A percentile compares a stretch with the other conserved stretches of the same genome.
Conservation (phyloP, 2,329 filamentous ascomycete species). For the Tolypocladium guangdongense region DNA sequence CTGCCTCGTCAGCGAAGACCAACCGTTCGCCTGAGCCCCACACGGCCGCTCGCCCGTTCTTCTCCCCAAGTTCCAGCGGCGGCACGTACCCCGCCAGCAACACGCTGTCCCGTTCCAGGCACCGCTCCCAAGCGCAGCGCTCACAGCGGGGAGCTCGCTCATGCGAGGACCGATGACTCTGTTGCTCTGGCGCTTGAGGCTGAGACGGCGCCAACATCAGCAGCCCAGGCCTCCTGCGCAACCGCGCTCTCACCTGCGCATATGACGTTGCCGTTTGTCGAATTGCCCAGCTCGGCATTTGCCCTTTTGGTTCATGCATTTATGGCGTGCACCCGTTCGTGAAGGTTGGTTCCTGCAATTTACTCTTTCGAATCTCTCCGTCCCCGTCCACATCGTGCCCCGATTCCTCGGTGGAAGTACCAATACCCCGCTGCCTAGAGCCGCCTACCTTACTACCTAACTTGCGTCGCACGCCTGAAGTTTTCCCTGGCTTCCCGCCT, state of each 20-base stretch:
- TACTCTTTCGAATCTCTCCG: neutral
- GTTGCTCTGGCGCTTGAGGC: neutral
- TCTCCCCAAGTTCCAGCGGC: neutral
- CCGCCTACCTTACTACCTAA: too few relatives aligned
- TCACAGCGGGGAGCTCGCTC: neutral
- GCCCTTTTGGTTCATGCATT: constrained; percentile 14
- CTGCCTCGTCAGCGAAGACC: neutral
- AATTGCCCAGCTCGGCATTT: constrained; percentile 3
- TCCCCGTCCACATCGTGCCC: too few relatives aligned
- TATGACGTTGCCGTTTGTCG: constrained; percentile 3
- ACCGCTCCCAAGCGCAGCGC: too few relatives aligned
- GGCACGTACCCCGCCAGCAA: neutral
- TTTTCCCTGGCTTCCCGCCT: neutral
- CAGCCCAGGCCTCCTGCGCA: constrained; percentile 3
- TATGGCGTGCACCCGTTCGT: constrained; percentile 9
- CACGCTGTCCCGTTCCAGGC: neutral
- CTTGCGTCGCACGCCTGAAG: neutral
- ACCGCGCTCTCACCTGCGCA: constrained; percentile 4
- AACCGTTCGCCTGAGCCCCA: neutral
- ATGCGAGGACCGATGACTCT: neutral
- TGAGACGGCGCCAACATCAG: constrained; percentile 5
- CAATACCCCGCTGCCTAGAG: neutral
- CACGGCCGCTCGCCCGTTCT: neutral
- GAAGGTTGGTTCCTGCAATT: neutral
- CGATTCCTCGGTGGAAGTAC: neutral